Base-by-base conservation (phyloP, 2,329 filamentous ascomycete species). In the Camptophora hylomeconis region DNA sequence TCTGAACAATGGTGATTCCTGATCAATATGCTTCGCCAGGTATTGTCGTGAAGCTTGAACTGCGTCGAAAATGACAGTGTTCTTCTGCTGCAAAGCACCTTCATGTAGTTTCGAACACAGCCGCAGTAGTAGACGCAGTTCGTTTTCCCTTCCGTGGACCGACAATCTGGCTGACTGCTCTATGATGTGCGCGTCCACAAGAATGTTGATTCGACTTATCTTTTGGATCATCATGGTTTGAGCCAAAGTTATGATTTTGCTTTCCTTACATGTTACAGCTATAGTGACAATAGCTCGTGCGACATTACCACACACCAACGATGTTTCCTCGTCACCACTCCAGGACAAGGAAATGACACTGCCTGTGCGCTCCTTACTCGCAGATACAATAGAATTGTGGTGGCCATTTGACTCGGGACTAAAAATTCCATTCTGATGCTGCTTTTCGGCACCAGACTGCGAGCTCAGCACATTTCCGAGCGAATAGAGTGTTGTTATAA, bases 151-250 rank as follows among this genome's bases (percentile, higher is more conserved):
- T 32, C 81, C 83, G 42, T 70, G 75, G 4, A 89, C 60, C 17
- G 84, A 79, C 31, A 98, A 60, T 5, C 72, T 65, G 6, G 84
- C 83, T 5, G 83, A 75, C 36, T 92, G 84, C 10, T 72, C 73
- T 31, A 95, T 77, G 35, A 98, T 89, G 31, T 78, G 77, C 17
- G 79, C 75, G 58, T 95, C 86, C 2, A 94, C 80, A 4, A 69
- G 61, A 35, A 71, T 65, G 46, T 73, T 89, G 31, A 94, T 73
- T 53, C 89, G 87, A 36, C 79, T 76, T 33, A 95, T 71, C 53
- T 98, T 95, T 49, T 98, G 89, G n/a, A 93, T 59, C 14, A 99
- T 71, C 75, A 98, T 94, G 1, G 84, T 92, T 45, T 94, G 80
- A 2, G 86, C 87, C 29, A 98, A 63, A 4, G 86, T 86, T 5